Base-by-base conservation (phyloP, 768 basidiomycete species). In the Asterophora parasitica region DNA sequence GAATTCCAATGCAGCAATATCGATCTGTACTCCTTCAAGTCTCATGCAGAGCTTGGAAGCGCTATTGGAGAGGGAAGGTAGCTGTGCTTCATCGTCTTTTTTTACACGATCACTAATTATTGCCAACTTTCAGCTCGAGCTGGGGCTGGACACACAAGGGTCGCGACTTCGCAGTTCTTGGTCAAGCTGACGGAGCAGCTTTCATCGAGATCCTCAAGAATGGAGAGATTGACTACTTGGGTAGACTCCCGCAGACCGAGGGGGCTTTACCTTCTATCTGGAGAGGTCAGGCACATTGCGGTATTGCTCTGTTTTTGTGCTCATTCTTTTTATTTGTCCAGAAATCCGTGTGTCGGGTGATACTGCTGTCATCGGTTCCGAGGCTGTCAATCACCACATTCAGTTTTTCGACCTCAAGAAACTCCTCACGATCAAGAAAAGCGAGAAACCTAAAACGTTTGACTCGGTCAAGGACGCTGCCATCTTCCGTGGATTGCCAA, bases 331-430 rank as follows among this genome's bases (percentile, higher is more conserved):
- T n/a, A n/a, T n/a, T n/a, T 19, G 6, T n/a, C 9, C 27, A 48
- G 47, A 64, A 30, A 59, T 65, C 34, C 61, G 61, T n/a, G 58
- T 59, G 19, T 51, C 58, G 28, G 52, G 58, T 13, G 48, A 59
- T 42, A 53, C 52, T 34, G 58, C 57, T 2, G 53, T 58, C 40
- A 59, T 63, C 28, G 62, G 62, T 28, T 58, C 55, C 19, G 62
- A 63, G 37, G 62, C 62, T 1, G 47, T 41, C 13, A 56, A 57
- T 37, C 62, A 63, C 37, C 55, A 58, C 19, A 54, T 65, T 28
- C 62, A 65, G 43, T 58, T 63, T 33, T 65, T 65, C 46, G 59
- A 65, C 52, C 48, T 63, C 5, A 51, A 49, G 36, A 62, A 61
- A 49, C 53, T 61, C 23, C 49, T 59, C 26, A 38, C 49, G 11